Base-by-base conservation (phyloP, 2,329 filamentous ascomycete species). In the Hymenoscyphus occultus region DNA sequence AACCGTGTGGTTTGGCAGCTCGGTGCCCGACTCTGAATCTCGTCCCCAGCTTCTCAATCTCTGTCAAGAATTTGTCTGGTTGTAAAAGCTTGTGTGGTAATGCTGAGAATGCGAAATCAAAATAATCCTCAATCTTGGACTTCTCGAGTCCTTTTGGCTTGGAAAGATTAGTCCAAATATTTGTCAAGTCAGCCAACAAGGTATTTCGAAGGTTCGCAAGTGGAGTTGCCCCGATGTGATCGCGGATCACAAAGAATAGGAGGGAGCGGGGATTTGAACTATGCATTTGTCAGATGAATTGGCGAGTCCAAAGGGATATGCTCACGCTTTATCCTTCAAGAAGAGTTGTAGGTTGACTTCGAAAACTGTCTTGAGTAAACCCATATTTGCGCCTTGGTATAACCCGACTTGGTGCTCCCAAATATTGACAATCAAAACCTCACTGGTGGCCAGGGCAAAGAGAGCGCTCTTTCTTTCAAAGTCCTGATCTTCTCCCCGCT, bases 371-470 rank as follows among this genome's bases (percentile, higher is more conserved):
- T 99, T 99, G 74, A 99, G 82, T 73, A 99, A 80, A 9, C 95
- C 95, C 95, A 99, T 99, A 78, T 99, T 99, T 73, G 95, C 95
- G 64, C 95, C 95, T 80, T 99, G 94, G 77, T 99, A 99, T 77
- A 99, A 79, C 59, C 95, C 95, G 68, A 99, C 95, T 79, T 99
- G 95, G 78, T 97, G 94, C 79, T 99, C 95, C 95, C 95, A 99
- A 71, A 99, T 96, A 77, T 99, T 99, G 78, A 99, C 90, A 75
- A 99, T 96, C 72, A 99, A 84, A 61, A 99, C 94, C 81, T 99
- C 95, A 77, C 94, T 98, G 19, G 95, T 99, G 60, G 95, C 95
- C 74, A 99, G 85, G 61, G 95, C 95, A 79, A 99, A 99, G 22
- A 99, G 85, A 31, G 95, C 95, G 78, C 93, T 97, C 82, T 99